phyloP scores from a whole-genome alignment of 2,329 filamentous ascomycete species.

The Tolypocladium pustulatum region DNA sequence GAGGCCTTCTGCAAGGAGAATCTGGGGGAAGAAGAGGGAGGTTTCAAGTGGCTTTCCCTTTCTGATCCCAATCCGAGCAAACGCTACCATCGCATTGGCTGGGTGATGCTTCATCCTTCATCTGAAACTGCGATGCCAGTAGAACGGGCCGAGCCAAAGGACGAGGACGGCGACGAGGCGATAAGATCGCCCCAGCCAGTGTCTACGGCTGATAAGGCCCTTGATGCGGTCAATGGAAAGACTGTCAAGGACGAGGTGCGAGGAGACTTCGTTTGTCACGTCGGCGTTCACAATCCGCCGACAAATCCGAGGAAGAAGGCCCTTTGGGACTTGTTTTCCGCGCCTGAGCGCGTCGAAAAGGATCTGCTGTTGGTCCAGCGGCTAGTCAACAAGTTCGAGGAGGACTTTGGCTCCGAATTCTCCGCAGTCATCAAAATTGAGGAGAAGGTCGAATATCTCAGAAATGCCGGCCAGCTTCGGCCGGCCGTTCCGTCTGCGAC shows the following conservation, averaged over 20 bases:
- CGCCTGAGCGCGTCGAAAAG: conserved; percentile 84
- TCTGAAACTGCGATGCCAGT: conserved; percentile 54
- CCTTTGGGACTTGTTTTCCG: conserved; percentile 91
- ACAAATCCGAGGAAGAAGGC: conserved; percentile 84
- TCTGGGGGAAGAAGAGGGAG: conserved; percentile 79
- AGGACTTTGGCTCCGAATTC: conserved; percentile 66
- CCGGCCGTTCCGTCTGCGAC: conserved; percentile 44
- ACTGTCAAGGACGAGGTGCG: conserved; percentile 90
- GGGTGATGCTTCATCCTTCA: conserved; percentile 88
- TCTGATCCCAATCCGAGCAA: conserved; percentile 96
- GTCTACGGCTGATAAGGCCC: conserved; percentile 69
- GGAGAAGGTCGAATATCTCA: conserved; percentile 73
- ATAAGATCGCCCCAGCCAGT: conserved; percentile 40
- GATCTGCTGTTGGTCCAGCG: conserved; percentile 77
- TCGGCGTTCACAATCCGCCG: conserved; percentile 88
- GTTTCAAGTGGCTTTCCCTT: conserved; percentile 90
- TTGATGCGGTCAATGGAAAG: conserved; percentile 94
- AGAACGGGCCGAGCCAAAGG: conserved; percentile 64
- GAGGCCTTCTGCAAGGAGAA: conserved; percentile 93
- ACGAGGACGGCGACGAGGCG: conserved; percentile 52
- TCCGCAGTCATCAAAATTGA: conserved; percentile 75
- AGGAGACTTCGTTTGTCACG: conserved; percentile 94
- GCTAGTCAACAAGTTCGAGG: conserved; percentile 74
- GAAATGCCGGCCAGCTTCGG: conserved; percentile 65
- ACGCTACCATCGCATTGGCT: conserved; percentile 93